A percentile compares a stretch with the other conserved stretches of the same genome.
phyloP scores from a whole-genome alignment of 169 alveolate genomes.

The Eimeria maxima region DNA sequence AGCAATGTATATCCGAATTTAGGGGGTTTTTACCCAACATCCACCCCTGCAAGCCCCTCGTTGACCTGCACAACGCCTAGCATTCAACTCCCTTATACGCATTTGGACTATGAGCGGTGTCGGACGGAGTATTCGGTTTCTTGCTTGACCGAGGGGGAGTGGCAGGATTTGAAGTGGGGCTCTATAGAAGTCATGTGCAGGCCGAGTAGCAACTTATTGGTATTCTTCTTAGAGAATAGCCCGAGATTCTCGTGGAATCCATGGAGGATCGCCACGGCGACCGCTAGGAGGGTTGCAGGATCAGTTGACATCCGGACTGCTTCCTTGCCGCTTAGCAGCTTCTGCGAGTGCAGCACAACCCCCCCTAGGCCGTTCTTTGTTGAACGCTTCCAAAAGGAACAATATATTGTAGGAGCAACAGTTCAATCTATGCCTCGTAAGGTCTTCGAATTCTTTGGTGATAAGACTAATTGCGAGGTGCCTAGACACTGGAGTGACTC shows the following conservation, averaged over 20 bases:
- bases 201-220: neutral
- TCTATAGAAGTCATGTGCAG: neutral
- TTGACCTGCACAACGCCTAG: neutral
- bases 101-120: neutral
- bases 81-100: neutral
- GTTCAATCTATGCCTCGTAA: neutral
- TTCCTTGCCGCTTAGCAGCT: neutral
- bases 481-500: neutral
- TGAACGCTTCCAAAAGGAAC: neutral
- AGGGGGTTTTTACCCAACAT: no score
- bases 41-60: no score
- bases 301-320: neutral
- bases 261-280: neutral
- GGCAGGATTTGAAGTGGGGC: conserved; percentile 1
- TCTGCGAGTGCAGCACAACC: neutral
- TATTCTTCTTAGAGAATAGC: neutral
- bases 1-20: no score
- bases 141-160: neutral
- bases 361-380: neutral
- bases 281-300: neutral
- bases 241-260: neutral
- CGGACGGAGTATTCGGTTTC: neutral
- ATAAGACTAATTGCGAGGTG: neutral
- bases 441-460: neutral
- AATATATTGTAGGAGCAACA: neutral